These are phyloP conservation scores for Setomelanomma holmii DNA, from an alignment of 2,329 filamentous ascomycete species.

Conservation along the genomic window DNA sequence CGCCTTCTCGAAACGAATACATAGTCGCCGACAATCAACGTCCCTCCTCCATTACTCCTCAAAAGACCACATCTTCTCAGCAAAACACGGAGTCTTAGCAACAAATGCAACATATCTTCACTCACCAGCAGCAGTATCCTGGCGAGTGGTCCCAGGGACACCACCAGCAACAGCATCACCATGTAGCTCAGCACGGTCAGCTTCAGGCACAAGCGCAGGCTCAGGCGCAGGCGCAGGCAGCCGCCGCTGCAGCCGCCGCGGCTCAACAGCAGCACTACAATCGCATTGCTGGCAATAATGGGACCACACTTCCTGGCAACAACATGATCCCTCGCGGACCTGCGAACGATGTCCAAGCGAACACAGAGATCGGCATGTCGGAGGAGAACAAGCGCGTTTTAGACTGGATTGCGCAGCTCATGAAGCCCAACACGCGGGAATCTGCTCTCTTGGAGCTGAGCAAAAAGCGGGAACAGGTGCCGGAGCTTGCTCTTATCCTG, in stretches of 20 bases:
- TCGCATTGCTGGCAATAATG: slow-evolving; percentile 73
- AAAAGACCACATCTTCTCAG: slow-evolving; percentile 12
- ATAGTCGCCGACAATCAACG: slow-evolving; percentile 11
- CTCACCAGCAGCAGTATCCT: slow-evolving; percentile 69
- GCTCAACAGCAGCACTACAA: slow-evolving; percentile 68
- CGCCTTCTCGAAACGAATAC: slow-evolving; percentile 14
- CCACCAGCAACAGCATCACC: slow-evolving; percentile 50
- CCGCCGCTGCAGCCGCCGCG: slow-evolving; percentile 60
- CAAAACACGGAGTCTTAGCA: slow-evolving; percentile 23
- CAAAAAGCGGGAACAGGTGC: slow-evolving; percentile 98
- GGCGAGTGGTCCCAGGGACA: slow-evolving; percentile 57
- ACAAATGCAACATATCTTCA: slow-evolving; percentile 67
- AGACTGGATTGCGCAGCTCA: slow-evolving; percentile 87
- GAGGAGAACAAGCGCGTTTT: slow-evolving; percentile 95
- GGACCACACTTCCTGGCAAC: slow-evolving; percentile 53
- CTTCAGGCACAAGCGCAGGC: slow-evolving; percentile 55
- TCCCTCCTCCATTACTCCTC: slow-evolving; percentile 6
- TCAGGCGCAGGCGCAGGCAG: slow-evolving; percentile 53
- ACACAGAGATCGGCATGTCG: slow-evolving; percentile 63
- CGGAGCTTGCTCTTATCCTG: slow-evolving; percentile 91
- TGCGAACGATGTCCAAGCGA: slow-evolving; percentile 48
- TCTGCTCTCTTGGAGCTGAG: slow-evolving; percentile 92
- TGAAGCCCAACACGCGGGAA: slow-evolving; percentile 87
- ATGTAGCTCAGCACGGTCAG: slow-evolving; percentile 51
- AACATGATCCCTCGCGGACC: slow-evolving; percentile 46